Conservation (phyloP, 2,329 filamentous ascomycete genomes). For the Sporothrix phasma region DNA sequence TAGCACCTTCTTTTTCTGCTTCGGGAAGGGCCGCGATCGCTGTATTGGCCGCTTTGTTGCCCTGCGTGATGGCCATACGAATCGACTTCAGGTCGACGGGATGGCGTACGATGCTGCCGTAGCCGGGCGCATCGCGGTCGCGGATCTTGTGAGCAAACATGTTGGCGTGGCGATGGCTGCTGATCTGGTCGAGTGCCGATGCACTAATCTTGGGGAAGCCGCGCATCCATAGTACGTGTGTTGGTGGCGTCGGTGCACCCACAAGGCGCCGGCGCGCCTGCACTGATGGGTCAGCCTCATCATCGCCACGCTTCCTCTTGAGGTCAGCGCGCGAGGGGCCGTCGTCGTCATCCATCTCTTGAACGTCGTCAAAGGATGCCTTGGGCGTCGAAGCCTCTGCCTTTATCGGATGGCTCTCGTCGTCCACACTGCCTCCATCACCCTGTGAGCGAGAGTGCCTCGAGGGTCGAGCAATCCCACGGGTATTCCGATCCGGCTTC, state of each 20-base stretch:
- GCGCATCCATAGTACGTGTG: slow-evolving; percentile 64
- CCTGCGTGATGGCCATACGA: slow-evolving; percentile 63
- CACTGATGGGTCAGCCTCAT: slow-evolving; percentile 29
- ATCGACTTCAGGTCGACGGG: slow-evolving; percentile 72
- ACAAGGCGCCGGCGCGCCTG: slow-evolving; percentile 10
- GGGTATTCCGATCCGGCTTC: not conserved
- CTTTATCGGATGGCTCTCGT: slow-evolving; percentile 28
- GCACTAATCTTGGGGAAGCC: slow-evolving; percentile 64
- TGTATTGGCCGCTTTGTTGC: slow-evolving; percentile 54
- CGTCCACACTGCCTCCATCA: not conserved
- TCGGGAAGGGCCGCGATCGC: slow-evolving; percentile 52
- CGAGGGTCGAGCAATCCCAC: not conserved
- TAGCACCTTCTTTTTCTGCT: slow-evolving; percentile 35
- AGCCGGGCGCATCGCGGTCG: slow-evolving; percentile 65
- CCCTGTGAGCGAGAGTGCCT: not conserved
- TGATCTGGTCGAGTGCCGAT: slow-evolving; percentile 65
- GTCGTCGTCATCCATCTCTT: not conserved
- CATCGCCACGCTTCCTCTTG: not conserved
- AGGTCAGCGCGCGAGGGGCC: not conserved
- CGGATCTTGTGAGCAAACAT: slow-evolving; percentile 70
- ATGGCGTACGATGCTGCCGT: slow-evolving; percentile 61
- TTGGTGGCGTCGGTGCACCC: slow-evolving; percentile 44
- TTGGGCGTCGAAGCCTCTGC: slow-evolving; percentile 45
- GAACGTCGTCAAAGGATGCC: not conserved
- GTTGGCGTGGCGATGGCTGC: slow-evolving; percentile 66